These are phyloP conservation scores for Cercophora sp. DNA, from an alignment of 495 filamentous ascomycete genomes.

Conservation along the genomic window DNA sequence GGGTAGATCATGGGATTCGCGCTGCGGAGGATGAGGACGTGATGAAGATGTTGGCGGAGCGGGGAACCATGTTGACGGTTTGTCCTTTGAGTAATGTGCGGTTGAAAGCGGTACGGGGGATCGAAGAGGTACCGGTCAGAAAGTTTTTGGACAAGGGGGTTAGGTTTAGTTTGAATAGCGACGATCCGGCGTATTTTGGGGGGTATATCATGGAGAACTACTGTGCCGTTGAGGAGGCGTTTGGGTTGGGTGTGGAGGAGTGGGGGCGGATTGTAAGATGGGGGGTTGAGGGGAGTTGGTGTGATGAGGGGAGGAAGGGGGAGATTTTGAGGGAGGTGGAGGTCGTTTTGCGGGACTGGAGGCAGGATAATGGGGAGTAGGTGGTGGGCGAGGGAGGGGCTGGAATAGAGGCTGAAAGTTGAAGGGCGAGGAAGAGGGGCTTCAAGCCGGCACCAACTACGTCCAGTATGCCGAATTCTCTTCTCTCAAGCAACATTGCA, in stretches of 20 bases:
- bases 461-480: too few relatives aligned
- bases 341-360: conserved; percentile 22
- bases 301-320: conserved; percentile 41
- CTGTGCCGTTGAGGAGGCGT: conserved; percentile 70
- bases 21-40: conserved; percentile 55
- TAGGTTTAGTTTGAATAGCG: conserved; percentile 66
- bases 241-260: conserved; percentile 55
- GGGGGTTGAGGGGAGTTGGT: conserved; percentile 63
- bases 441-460: too few relatives aligned
- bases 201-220: conserved; percentile 74
- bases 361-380: too few relatives aligned
- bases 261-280: conserved; percentile 61
- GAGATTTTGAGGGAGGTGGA: conserved; percentile 38
- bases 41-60: conserved; percentile 52
- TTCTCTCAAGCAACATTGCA: too few relatives aligned
- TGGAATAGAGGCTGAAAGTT: too few relatives aligned
- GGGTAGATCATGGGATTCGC: conserved; percentile 72
- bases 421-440: too few relatives aligned
- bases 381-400: too few relatives aligned
- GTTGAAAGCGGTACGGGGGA: conserved; percentile 52
- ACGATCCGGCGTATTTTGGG: conserved; percentile 81
- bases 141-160: conserved; percentile 62
- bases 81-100: conserved; percentile 73
- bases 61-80: conserved; percentile 59
- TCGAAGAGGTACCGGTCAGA: conserved; percentile 60